phyloP scores from a whole-genome alignment of 1,284 basidiomycete genomes.

The Cutaneotrichosporon sp. region DNA sequence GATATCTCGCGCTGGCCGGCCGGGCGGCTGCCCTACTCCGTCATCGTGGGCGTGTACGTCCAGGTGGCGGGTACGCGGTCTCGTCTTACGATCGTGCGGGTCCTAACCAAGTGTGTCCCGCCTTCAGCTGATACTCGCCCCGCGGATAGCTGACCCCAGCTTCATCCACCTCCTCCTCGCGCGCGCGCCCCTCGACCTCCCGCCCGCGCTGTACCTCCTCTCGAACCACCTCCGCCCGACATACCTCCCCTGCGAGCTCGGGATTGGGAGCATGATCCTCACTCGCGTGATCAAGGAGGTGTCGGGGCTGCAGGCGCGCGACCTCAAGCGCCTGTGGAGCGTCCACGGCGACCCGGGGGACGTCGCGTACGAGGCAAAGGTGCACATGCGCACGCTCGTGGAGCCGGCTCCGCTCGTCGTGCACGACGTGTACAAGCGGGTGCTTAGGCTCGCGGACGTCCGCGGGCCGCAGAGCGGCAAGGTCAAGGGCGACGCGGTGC shows the following conservation, averaged over 20 bases:
- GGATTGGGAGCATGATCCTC: constrained; percentile 73
- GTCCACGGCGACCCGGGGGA: constrained; percentile 71
- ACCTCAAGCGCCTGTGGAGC: constrained; percentile 63
- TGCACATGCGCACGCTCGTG: constrained; percentile 71
- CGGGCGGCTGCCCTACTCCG: constrained; percentile 69
- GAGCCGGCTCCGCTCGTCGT: constrained; percentile 71
- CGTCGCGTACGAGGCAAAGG: constrained; percentile 80
- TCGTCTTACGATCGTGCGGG: constrained; percentile 75
- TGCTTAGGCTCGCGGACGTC: constrained; percentile 65
- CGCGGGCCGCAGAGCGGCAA: constrained; percentile 74
- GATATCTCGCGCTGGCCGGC: constrained; percentile 51
- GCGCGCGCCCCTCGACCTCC: constrained; percentile 69
- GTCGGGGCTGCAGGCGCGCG: constrained; percentile 69
- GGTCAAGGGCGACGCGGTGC: constrained; percentile 75
- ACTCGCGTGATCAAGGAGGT: constrained; percentile 78
- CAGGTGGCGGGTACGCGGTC: constrained; percentile 75
- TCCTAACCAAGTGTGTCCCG: constrained; percentile 70
- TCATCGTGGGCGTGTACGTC: constrained; percentile 74
- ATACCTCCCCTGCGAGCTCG: constrained; percentile 72
- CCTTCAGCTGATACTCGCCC: background rate
- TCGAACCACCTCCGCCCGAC: constrained; percentile 83
- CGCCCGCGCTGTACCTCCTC: constrained; percentile 82
- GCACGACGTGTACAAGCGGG: constrained; percentile 64
- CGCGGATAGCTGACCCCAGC: constrained; percentile 26
- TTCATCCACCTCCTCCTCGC: constrained; percentile 67